Percentiles rank a stretch among this genome's conserved stretches.
Evolutionary conservation across 345 rosid species (phyloP).

Genomic region (Linum trigynum): DNA sequence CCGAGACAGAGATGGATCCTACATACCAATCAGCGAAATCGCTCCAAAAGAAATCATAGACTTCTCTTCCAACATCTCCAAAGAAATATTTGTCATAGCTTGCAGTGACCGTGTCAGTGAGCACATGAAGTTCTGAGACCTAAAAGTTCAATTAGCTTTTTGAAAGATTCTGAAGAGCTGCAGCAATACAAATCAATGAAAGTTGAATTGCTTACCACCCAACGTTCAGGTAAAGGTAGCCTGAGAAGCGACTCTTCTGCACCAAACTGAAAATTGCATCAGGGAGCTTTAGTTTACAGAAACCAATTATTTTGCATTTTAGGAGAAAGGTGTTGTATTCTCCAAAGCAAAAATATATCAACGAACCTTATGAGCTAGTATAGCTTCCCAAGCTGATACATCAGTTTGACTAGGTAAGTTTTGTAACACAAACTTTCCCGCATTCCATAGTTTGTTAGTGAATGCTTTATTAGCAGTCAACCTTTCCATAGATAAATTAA

Average conservation of each 20-base stretch:
- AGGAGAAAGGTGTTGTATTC: background rate
- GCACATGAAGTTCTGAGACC: slow-evolving; percentile 90
- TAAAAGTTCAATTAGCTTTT: slow-evolving; percentile 20
- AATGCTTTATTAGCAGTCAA: slow-evolving; percentile 91
- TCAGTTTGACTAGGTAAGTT: slow-evolving; percentile 67
- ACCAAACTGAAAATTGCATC: slow-evolving; percentile 46
- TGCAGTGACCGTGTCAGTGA: slow-evolving; percentile 64
- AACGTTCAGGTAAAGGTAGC: slow-evolving; percentile 79
- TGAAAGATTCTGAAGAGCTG: background rate
- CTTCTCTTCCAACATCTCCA: slow-evolving; percentile 92
- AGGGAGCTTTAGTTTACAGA: slow-evolving; percentile 8
- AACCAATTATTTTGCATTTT: background rate
- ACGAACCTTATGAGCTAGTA: slow-evolving; percentile 56
- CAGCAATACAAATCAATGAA: background rate
- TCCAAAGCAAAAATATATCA: background rate
- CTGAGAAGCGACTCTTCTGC: slow-evolving; percentile 46
- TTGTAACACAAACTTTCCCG: slow-evolving; percentile 90
- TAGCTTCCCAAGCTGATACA: slow-evolving; percentile 59
- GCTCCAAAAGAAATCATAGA: slow-evolving; percentile 92
- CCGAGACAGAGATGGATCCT: background rate
- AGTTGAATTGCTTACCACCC: slow-evolving; percentile 59
- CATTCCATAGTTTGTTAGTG: slow-evolving; percentile 97
- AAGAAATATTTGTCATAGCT: slow-evolving; percentile 84
- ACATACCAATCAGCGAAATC: slow-evolving; percentile 94
- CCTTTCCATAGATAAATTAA: slow-evolving; percentile 86